Percentiles rank a stretch among this genome's conserved stretches.
Evolutionary conservation across 1,139 yeast genomes (phyloP).

Genomic region (Taiozyma sp.): DNA sequence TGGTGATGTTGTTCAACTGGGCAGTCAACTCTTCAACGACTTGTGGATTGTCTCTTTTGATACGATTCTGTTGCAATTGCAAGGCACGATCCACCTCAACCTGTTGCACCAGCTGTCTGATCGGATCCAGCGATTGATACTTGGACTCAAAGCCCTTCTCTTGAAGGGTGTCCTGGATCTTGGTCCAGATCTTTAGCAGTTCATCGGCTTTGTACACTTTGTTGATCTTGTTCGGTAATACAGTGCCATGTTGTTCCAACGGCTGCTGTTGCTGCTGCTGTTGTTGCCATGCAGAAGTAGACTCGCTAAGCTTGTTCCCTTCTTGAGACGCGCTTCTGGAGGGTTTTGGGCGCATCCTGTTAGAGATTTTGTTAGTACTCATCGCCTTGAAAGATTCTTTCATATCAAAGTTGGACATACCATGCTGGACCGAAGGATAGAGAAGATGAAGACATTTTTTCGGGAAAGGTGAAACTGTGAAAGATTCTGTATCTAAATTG

Average conservation of each 20-base stretch:
- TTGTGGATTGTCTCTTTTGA: slow-evolving; percentile 1
- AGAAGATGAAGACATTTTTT: slow-evolving; percentile 23
- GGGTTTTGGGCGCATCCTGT: slow-evolving; percentile 29
- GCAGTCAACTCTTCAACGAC: slow-evolving; percentile 6
- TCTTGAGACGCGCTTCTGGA: slow-evolving; percentile 12
- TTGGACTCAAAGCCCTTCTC: slow-evolving; percentile 26
- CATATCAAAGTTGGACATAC: slow-evolving; percentile 23
- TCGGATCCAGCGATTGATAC: slow-evolving; percentile 26
- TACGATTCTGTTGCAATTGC: slow-evolving; percentile 11
- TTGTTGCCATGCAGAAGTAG: not conserved
- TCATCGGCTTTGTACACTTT: slow-evolving; percentile 42
- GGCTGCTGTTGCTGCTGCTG: slow-evolving; percentile 6
- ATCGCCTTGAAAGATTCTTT: not conserved
- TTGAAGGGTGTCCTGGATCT: slow-evolving; percentile 32
- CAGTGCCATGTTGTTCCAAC: not conserved
- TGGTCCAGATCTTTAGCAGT: slow-evolving; percentile 47
- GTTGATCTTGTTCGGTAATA: not conserved
- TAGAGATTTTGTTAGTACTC: slow-evolving; percentile 14
- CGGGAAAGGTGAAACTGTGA: not conserved
- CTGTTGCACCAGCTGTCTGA: slow-evolving; percentile 23
- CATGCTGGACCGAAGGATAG: slow-evolving; percentile 37
- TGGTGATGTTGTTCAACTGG: slow-evolving; percentile 11
- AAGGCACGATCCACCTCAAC: slow-evolving; percentile 31
- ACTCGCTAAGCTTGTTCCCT: not conserved
- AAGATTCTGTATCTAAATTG: not conserved